Percentiles rank a stretch among this genome's conserved stretches.
Evolutionary conservation across 2,329 filamentous ascomycete species (phyloP).

Genomic region (Cordyceps cateniannulata): DNA sequence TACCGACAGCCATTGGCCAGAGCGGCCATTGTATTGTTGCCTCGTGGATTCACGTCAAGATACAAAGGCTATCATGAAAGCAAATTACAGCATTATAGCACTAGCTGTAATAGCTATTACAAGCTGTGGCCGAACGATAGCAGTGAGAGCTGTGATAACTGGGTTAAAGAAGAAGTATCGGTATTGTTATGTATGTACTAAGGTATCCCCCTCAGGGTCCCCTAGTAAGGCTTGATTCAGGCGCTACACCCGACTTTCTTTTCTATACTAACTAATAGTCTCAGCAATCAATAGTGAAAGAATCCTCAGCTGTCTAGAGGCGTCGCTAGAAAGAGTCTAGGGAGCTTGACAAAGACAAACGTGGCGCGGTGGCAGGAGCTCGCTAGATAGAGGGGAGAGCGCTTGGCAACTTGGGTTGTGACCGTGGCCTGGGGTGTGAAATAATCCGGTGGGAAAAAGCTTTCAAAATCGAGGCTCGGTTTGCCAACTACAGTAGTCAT

Average conservation of each 20-base stretch:
- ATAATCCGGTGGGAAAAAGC: background rate
- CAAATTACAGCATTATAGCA: no score
- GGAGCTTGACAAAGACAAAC: background rate
- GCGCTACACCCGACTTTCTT: no score
- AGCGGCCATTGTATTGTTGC: background rate
- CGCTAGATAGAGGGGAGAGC: background rate
- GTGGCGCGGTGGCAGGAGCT: background rate
- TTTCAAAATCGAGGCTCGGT: background rate
- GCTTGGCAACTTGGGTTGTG: background rate
- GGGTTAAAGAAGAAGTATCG: no score
- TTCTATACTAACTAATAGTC: no score
- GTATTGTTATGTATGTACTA: no score
- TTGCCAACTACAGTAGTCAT: background rate
- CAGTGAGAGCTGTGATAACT: no score
- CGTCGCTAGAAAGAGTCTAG: background rate
- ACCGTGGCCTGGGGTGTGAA: background rate
- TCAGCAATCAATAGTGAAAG: background rate
- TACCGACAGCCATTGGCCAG: background rate
- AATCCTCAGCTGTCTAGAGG: background rate
- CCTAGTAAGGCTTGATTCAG: no score
- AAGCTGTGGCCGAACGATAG: no score
- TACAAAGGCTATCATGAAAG: no score
- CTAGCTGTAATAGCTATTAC: no score
- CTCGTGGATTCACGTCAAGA: background rate
- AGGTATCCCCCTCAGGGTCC: no score